A percentile compares a stretch with the other conserved stretches of the same genome.
Conservation (phyloP, 1,284 basidiomycete species). For the Ustilago nuda region DNA sequence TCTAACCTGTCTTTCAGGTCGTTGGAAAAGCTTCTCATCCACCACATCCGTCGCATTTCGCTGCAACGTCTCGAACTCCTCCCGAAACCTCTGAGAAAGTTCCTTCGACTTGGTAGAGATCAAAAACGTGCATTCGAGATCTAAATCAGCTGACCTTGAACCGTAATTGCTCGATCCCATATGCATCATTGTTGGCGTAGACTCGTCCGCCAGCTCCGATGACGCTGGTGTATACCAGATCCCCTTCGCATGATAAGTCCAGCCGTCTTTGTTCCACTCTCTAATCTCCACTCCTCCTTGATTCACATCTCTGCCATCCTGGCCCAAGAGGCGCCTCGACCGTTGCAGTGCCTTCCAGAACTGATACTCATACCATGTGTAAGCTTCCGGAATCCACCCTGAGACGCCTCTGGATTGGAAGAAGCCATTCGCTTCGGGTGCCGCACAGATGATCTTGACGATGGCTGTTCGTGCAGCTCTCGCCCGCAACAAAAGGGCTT, state of each 20-base stretch:
- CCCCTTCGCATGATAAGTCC: constrained; percentile 99
- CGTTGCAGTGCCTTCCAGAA: constrained; percentile 77
- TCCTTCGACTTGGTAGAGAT: constrained; percentile 74
- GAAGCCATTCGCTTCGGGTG: constrained; percentile 90
- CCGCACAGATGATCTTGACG: constrained; percentile 79
- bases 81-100: constrained; percentile 66
- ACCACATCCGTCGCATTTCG: constrained; percentile 71
- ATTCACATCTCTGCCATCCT: constrained; percentile 21
- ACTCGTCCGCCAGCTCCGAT: background rate
- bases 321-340: constrained; percentile 69
- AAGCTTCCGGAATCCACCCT: constrained; percentile 92
- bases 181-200: constrained; percentile 74
- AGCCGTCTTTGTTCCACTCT: constrained; percentile 89
- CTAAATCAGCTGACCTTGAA: constrained; percentile 87
- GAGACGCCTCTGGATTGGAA: constrained; percentile 88
- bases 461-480: constrained; percentile 43
- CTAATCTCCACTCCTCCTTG: constrained; percentile 75
- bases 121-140: constrained; percentile 91
- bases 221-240: constrained; percentile 36
- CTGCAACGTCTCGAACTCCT: constrained; percentile 72
- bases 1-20: constrained; percentile 76
- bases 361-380: constrained; percentile 85
- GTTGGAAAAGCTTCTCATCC: constrained; percentile 71
- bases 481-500: constrained; percentile 44
- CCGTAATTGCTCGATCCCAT: constrained; percentile 97